Conservation (phyloP, 768 basidiomycete species). For the Harrya chromipes region DNA sequence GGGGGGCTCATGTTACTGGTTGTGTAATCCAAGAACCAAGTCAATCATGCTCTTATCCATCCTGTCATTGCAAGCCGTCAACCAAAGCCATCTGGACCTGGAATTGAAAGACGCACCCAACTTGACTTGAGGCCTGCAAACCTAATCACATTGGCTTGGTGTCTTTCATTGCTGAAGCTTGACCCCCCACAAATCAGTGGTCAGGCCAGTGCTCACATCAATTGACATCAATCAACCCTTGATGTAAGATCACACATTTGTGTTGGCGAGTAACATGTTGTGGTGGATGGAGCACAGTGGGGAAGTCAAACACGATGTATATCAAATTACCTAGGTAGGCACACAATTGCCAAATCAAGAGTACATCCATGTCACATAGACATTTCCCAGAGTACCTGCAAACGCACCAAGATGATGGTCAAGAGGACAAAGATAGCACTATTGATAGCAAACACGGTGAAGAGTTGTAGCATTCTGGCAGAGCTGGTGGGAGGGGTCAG, state of each 20-base stretch:
- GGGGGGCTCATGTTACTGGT: no score
- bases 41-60: no score
- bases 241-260: slow-evolving; percentile 5
- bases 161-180: not conserved
- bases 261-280: slow-evolving; percentile 5
- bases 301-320: slow-evolving; percentile 2
- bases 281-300: slow-evolving; percentile 1
- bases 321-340: not conserved
- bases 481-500: not conserved
- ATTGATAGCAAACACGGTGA: slow-evolving; percentile 5
- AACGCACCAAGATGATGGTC: no score
- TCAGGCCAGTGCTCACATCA: not conserved
- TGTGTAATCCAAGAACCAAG: no score
- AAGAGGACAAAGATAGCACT: not conserved
- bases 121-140: not conserved
- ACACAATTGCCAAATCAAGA: not conserved
- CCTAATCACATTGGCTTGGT: not conserved
- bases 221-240: not conserved
- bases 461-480: slow-evolving; percentile 3
- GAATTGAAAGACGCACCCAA: no score
- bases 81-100: not conserved
- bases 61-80: no score
- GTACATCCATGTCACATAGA: no score
- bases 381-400: no score
- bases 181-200: not conserved